Evolutionary conservation across 768 basidiomycete species (phyloP).

Genomic region (Lanmaoa pseudosensibilis): DNA sequence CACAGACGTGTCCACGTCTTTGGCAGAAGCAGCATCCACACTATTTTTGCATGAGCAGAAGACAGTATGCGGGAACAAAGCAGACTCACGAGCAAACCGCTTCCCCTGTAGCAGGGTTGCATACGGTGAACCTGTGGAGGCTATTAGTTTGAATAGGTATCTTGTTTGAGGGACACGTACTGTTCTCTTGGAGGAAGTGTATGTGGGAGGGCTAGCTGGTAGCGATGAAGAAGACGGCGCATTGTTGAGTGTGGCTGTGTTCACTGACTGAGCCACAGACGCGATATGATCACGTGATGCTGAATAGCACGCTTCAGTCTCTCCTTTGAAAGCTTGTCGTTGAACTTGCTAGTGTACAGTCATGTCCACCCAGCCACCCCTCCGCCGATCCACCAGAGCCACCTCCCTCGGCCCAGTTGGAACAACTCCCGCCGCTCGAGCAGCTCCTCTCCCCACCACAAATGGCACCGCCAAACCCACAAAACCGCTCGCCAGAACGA

Average conservation of each 20-base stretch:
- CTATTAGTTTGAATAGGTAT: neutral
- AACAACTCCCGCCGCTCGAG: slow-evolving; percentile 21
- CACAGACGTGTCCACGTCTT: slow-evolving; percentile 54
- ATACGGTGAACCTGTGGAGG: slow-evolving; percentile 48
- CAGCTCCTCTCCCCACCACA: slow-evolving; percentile 31
- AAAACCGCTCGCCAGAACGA: slow-evolving; percentile 27
- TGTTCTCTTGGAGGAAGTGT: slow-evolving; percentile 1
- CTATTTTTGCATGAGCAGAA: slow-evolving; percentile 35
- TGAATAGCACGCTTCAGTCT: neutral
- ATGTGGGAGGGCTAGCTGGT: neutral
- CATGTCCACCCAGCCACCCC: slow-evolving; percentile 37
- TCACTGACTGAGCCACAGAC: slow-evolving; percentile 20
- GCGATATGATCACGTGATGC: slow-evolving; percentile 26
- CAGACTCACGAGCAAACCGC: slow-evolving; percentile 54
- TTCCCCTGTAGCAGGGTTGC: slow-evolving; percentile 70
- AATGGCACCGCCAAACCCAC: slow-evolving; percentile 35
- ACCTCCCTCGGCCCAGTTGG: slow-evolving; percentile 44
- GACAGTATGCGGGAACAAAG: slow-evolving; percentile 46
- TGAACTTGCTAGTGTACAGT: neutral
- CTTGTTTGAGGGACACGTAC: neutral
- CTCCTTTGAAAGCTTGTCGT: neutral
- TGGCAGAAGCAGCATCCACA: slow-evolving; percentile 51
- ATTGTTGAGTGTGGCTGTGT: slow-evolving; percentile 22
- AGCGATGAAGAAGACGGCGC: slow-evolving; percentile 9
- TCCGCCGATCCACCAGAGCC: slow-evolving; percentile 55